Base-by-base conservation (phyloP, 495 filamentous ascomycete genomes). In the Penicillium cinerascens region DNA sequence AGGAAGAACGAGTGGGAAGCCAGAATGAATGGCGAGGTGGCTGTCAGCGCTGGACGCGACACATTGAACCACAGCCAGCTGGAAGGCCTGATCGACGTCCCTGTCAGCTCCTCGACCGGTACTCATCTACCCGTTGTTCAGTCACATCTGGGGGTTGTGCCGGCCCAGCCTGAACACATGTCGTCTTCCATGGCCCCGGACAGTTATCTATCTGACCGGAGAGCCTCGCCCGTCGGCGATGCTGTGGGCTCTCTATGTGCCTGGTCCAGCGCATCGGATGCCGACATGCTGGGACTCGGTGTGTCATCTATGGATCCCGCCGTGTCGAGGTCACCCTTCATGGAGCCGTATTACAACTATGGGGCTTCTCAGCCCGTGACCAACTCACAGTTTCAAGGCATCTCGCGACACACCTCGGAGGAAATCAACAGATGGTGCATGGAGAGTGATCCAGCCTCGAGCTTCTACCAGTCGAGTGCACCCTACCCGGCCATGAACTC, bases 351-450 rank as follows among this genome's bases (percentile, higher is more conserved):
- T 37, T 60, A 58, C 22, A 25, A 23, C 11, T 53, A 44, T 10
- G 46, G 47, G 8, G 23, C 52, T n/a, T 25, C 47, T 0, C 52
- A 51, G 22, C 3, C 41, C 7, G 5, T 41, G 0, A 41, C 51
- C 9, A 27, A 21, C 16, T 11, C 20, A 1, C 46, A 42, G 6
- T n/a, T 45, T 0, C 44, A 47, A 5, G 21, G 3, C 6, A 15
- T 45, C n/a, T 57, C 50, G 10, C 54, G 58, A 5, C 64, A 61
- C 15, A 59, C 47, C 5, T 33, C 56, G 0, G 56, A 64, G 33
- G 51, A 66, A 21, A 61, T 66, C 33, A 44, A 59, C 17, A 54
- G 59, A 47, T 61, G 57, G 55, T 64, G 58, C 42, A 55, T 64
- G 20, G 58, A 66, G 17, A 60, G 54, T 43, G 51, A 57, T 20